Evolutionary conservation across 2,329 filamentous ascomycete genomes (phyloP), one percentile per base, ranked within the genome.

Genomic region (Colletotrichum tabaci): DNA sequence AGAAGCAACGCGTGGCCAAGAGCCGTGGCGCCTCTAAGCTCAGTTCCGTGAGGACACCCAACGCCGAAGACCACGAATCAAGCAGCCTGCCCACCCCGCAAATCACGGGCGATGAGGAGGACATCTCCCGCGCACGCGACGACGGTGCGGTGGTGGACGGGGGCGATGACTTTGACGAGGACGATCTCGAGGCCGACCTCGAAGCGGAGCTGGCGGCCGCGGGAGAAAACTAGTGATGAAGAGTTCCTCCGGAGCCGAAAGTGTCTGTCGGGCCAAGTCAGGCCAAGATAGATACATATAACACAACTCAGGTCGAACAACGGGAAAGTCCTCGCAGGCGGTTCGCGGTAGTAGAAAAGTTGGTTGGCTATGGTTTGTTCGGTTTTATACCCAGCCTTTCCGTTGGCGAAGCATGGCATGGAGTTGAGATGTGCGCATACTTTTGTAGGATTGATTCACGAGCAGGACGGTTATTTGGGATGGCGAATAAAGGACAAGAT

Each of bases 131-230:
- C n/a, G 49, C 57, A 8, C 61, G 61, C 15, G 76, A 79, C 52
- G 30, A 78, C 69, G 21, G 70, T 74, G 57, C 56, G 7, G 44
- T 60, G 9, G 44, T 58, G 9, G 79, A 79, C n/a, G 78, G 80
- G 50, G 79, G 79, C 9, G 79, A 80, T n/a, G 85, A 84, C 52
- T 81, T 84, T 61, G 85, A 86, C 55, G 87, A 88, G 12, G 87
- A 88, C 65, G 85, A 88, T 74, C 80, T 88, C 40, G 88, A 88
- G 76, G 87, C 86, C 35, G 90, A 91, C 75, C 80, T 92, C 61
- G 91, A 91, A 79, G 87, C 89, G 47, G 90, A 91, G 75, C 84
- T 93, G 78, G 82, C 90, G 76, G 89, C 89, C 1, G 90, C 69
- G 89, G 74, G 70, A 13, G 67, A 71, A 5, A 56, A 71, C 40